A percentile compares a stretch with the other conserved stretches of the same genome.
Conservation (phyloP, 345 rosid genomes). For the Physaria fendleri region DNA sequence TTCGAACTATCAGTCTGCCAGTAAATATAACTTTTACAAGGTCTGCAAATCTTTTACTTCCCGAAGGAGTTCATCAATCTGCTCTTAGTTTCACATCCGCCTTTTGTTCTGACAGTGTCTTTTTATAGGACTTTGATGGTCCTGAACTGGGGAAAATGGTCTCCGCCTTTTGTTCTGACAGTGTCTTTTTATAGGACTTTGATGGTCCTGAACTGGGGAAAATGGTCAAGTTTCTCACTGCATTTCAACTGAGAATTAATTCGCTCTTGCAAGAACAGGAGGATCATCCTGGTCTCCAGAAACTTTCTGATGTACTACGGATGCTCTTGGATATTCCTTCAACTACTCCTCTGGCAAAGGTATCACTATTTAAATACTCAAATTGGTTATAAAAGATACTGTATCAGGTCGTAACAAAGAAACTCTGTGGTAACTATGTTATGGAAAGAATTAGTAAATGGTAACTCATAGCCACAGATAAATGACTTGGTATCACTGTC, state of each 20-base stretch:
- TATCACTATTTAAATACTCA: constrained; percentile 14
- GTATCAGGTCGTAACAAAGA: neutral
- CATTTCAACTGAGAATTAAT: constrained; percentile 40
- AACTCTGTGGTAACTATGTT: constrained; percentile 3
- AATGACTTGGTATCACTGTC: neutral
- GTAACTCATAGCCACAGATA: neutral
- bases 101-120: constrained; percentile 15
- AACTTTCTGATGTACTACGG: constrained; percentile 54
- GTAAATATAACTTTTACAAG: constrained; percentile 82
- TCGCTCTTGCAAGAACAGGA: constrained; percentile 61
- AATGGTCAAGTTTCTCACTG: constrained; percentile 62
- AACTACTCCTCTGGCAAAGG: constrained; percentile 83
- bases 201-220: constrained; percentile 58
- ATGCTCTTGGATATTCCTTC: constrained; percentile 75
- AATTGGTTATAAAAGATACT: neutral
- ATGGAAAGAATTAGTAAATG: neutral
- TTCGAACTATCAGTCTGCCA: constrained; percentile 33
- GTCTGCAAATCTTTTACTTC: constrained; percentile 33
- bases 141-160: constrained; percentile 68
- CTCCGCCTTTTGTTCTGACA: no score
- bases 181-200: constrained; percentile 67
- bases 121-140: constrained; percentile 67
- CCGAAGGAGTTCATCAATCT: neutral
- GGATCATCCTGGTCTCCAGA: constrained; percentile 76
- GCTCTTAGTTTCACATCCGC: neutral